Evolutionary conservation across 2,329 filamentous ascomycete species (phyloP).

Genomic region (Ilyonectria sp.): DNA sequence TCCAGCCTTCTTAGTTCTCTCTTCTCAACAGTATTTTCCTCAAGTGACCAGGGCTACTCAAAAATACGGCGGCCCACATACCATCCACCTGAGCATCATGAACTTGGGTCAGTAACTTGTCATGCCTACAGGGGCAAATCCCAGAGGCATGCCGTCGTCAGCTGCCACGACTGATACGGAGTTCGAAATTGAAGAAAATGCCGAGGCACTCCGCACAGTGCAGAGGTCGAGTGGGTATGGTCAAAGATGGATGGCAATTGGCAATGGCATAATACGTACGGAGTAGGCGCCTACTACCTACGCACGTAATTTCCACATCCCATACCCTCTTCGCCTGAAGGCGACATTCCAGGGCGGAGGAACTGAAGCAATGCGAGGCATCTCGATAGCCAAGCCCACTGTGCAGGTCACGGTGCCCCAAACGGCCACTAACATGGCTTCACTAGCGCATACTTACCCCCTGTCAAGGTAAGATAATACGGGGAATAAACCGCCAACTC

Average conservation of each 20-base stretch:
- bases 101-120: constrained; percentile 2
- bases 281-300: not conserved
- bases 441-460: constrained; percentile 40
- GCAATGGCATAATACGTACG: not conserved
- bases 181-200: not conserved
- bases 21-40: not conserved
- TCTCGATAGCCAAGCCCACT: not conserved
- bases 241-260: not conserved
- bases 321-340: not conserved
- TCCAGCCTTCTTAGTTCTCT: not conserved
- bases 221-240: not conserved
- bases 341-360: not conserved
- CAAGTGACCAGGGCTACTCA: not conserved
- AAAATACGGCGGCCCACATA: not conserved
- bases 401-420: constrained; percentile 11
- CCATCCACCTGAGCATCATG: constrained; percentile 4
- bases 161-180: not conserved
- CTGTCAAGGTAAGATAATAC: constrained; percentile 43
- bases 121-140: constrained; percentile 5
- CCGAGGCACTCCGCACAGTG: not conserved
- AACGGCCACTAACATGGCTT: constrained; percentile 30
- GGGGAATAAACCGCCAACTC: constrained; percentile 38
- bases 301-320: not conserved
- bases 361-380: not conserved
- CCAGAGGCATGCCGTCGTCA: not conserved